Evolutionary conservation across 192 early-diverging fungal genomes (phyloP).

Genomic region (Mortierella antarctica): DNA sequence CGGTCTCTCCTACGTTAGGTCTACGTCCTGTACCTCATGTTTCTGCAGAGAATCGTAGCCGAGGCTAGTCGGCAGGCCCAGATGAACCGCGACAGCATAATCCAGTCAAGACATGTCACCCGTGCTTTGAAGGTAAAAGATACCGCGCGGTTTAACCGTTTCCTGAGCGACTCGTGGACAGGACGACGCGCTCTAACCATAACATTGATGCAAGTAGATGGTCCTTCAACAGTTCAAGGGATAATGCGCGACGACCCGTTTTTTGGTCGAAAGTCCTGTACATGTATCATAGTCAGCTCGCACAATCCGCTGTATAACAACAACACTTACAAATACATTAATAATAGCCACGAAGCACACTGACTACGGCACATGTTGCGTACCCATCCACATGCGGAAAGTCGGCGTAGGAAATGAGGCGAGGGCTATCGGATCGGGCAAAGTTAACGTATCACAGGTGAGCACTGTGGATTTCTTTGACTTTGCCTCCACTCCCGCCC

Average conservation of each 20-base stretch:
- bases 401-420: too few relatives aligned
- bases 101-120: conserved; percentile 49
- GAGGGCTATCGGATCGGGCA: too few relatives aligned
- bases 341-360: too few relatives aligned
- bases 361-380: too few relatives aligned
- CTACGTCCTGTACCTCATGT: conserved; percentile 47
- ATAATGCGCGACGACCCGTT: neutral
- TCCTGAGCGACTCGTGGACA: neutral
- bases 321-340: too few relatives aligned
- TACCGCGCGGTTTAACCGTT: neutral
- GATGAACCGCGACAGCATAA: conserved; percentile 33
- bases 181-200: neutral
- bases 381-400: too few relatives aligned
- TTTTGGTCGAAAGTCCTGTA: neutral
- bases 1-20: conserved; percentile 12
- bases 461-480: too few relatives aligned
- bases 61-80: conserved; percentile 48
- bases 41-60: conserved; percentile 38
- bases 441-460: too few relatives aligned
- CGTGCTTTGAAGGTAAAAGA: conserved; percentile 30
- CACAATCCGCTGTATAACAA: too few relatives aligned
- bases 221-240: conserved; percentile 51
- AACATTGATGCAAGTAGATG: conserved; percentile 2
- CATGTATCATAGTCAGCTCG: neutral
- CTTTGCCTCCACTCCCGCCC: too few relatives aligned